A percentile compares a stretch with the other conserved stretches of the same genome.
Evolutionary conservation across 2,329 filamentous ascomycete species (phyloP).

Genomic region (Tolypocladium endophyticum): DNA sequence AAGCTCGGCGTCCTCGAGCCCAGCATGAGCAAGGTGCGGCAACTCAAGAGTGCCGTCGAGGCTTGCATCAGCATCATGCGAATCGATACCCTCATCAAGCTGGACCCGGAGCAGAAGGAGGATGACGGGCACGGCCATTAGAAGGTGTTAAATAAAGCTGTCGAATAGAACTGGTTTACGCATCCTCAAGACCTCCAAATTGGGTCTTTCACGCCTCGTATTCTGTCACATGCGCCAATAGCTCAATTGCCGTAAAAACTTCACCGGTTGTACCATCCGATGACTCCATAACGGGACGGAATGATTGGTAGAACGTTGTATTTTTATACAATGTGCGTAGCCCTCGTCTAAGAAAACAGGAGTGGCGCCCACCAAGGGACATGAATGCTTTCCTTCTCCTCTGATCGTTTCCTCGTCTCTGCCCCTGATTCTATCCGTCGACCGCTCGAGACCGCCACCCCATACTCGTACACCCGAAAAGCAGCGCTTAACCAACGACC

Average conservation of each 20-base stretch:
- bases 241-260: no score
- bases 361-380: conserved; percentile 13
- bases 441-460: neutral
- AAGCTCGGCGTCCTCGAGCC: conserved; percentile 95
- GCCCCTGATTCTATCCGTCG: conserved; percentile 8
- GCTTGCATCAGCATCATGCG: conserved; percentile 99
- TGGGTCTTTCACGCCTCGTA: neutral
- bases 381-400: conserved; percentile 1
- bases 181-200: neutral
- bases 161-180: neutral
- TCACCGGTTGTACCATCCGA: neutral
- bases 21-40: conserved; percentile 95
- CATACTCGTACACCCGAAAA: conserved; percentile 10
- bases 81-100: conserved; percentile 96
- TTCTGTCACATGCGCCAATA: neutral
- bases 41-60: conserved; percentile 97
- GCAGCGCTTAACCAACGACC: conserved; percentile 69
- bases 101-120: conserved; percentile 79
- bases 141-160: conserved; percentile 1
- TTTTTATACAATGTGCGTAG: conserved; percentile 25
- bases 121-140: conserved; percentile 79
- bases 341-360: conserved; percentile 24
- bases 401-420: conserved; percentile 6
- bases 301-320: conserved; percentile 18
- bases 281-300: neutral